phyloP scores from a whole-genome alignment of 306 rosid species.

The Alnus glutinosa region DNA sequence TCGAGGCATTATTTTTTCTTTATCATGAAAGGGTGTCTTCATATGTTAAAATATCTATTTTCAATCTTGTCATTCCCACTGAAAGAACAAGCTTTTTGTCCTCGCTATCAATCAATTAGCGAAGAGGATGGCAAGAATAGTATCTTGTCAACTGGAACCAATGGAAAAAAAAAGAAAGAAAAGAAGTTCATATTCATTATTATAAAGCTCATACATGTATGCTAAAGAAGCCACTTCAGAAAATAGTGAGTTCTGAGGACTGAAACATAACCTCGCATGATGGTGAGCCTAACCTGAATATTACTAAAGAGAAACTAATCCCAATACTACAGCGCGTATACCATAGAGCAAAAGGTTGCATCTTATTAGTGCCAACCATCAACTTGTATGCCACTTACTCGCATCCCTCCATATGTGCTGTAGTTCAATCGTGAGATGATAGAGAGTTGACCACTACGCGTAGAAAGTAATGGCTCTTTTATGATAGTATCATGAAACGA shows the following conservation, averaged over 20 bases:
- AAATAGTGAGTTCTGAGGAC: background rate
- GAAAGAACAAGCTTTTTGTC: background rate
- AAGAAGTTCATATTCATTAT: background rate
- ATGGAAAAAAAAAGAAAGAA: background rate
- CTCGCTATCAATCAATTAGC: background rate
- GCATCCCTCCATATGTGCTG: too few species aligned
- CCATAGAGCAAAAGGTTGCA: background rate
- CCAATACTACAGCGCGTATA: background rate
- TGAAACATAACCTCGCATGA: background rate
- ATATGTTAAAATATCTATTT: background rate
- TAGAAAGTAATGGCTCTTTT: constrained; percentile 1
- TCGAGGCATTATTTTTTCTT: background rate
- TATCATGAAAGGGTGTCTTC: background rate
- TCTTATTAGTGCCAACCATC: background rate
- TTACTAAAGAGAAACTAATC: background rate
- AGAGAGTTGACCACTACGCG: background rate
- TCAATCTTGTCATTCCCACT: background rate
- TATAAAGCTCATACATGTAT: background rate
- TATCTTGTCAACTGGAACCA: background rate
- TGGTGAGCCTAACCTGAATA: background rate
- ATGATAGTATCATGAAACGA: background rate
- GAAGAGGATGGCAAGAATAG: background rate
- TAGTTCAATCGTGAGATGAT: too few species aligned
- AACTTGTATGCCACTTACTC: background rate
- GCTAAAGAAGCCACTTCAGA: background rate